A percentile compares a stretch with the other conserved stretches of the same genome.
Evolutionary conservation across 306 rosid genomes (phyloP).

Genomic region (Medicago lupulina): DNA sequence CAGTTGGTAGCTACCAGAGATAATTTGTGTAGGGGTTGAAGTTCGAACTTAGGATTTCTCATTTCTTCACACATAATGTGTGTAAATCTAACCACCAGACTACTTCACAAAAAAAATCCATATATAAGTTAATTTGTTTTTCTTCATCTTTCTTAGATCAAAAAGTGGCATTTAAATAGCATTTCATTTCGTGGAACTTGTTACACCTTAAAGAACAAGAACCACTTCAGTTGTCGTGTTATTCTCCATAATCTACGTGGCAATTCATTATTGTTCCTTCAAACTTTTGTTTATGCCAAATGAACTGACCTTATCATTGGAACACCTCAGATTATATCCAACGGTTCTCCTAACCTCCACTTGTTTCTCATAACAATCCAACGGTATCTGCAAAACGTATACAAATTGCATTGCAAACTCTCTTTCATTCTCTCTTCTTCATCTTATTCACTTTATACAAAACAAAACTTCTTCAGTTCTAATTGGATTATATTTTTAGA

Average conservation of each 20-base stretch:
- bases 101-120: too few species aligned
- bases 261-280: constrained; percentile 22
- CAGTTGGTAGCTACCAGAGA: too few species aligned
- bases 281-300: neutral
- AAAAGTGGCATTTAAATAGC: too few species aligned
- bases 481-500: constrained; percentile 31
- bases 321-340: constrained; percentile 34
- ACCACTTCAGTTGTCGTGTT: constrained; percentile 3
- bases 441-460: neutral
- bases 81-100: too few species aligned
- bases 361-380: constrained; percentile 26
- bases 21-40: too few species aligned
- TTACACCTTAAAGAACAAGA: neutral
- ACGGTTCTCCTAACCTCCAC: constrained; percentile 24
- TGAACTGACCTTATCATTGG: constrained; percentile 46
- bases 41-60: too few species aligned
- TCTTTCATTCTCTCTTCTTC: neutral
- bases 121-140: too few species aligned
- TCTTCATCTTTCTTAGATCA: too few species aligned
- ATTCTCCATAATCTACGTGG: constrained; percentile 31
- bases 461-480: constrained; percentile 38
- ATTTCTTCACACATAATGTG: too few species aligned
- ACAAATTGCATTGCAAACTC: constrained; percentile 13
- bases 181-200: neutral
- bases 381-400: constrained; percentile 36